Evolutionary conservation across 2,329 filamentous ascomycete genomes (phyloP).

Genomic region (Pseudopyricularia javanii): DNA sequence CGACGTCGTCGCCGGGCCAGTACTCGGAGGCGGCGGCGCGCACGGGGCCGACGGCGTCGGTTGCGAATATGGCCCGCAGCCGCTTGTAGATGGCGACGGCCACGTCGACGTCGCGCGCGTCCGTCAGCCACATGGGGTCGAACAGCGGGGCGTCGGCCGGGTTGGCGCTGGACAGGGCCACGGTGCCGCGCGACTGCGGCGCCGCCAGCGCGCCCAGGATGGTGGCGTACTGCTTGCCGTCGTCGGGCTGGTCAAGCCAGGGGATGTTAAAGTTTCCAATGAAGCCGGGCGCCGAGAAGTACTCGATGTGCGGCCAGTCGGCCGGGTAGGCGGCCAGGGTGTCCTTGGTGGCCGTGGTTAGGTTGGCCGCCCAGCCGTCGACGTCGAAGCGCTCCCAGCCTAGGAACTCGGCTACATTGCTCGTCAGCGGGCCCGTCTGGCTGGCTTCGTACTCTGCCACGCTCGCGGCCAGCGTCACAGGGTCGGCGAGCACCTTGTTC

Average conservation of each 20-base stretch:
- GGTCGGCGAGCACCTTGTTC: slow-evolving; percentile 3
- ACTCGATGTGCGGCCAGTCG: slow-evolving; percentile 9
- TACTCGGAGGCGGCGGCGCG: background rate
- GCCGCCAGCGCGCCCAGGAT: background rate
- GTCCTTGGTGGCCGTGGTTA: background rate
- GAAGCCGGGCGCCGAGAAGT: slow-evolving; percentile 8
- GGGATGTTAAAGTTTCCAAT: slow-evolving; percentile 7
- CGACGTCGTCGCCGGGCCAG: background rate
- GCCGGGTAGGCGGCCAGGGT: slow-evolving; percentile 1
- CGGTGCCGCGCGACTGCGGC: slow-evolving; percentile 5
- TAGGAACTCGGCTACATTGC: slow-evolving; percentile 10
- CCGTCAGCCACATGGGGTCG: slow-evolving; percentile 10
- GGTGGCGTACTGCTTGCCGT: slow-evolving; percentile 7
- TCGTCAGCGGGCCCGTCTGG: slow-evolving; percentile 8
- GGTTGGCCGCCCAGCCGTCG: slow-evolving; percentile 2
- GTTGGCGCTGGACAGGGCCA: slow-evolving; percentile 10
- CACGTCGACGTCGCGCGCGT: background rate
- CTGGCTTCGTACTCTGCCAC: slow-evolving; percentile 2
- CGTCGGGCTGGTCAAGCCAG: background rate
- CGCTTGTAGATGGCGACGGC: background rate
- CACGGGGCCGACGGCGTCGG: background rate
- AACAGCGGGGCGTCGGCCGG: slow-evolving; percentile 12
- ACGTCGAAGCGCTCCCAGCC: slow-evolving; percentile 9
- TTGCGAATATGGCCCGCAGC: background rate
- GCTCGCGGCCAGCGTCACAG: slow-evolving; percentile 2